phyloP scores from a whole-genome alignment of 768 basidiomycete genomes.

The Phanerochaete carnosa region DNA sequence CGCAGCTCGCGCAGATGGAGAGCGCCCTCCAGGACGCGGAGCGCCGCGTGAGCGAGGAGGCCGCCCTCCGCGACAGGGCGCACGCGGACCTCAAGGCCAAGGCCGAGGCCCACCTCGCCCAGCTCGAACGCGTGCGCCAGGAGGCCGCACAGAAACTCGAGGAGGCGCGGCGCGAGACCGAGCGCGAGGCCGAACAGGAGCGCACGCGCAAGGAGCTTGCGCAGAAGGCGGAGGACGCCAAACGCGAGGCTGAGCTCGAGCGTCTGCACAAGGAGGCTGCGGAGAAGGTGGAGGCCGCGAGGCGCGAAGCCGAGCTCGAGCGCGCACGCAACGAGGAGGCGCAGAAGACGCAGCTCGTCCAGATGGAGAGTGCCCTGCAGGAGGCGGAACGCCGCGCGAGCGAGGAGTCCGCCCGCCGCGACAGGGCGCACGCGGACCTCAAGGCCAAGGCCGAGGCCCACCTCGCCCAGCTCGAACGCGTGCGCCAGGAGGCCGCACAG shows the following conservation, averaged over 20 bases:
- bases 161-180: background rate
- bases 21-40: slow-evolving; percentile 1
- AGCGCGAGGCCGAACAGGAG: background rate
- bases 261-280: background rate
- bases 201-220: background rate
- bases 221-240: background rate
- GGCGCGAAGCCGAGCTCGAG: background rate
- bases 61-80: slow-evolving; percentile 23
- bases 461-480: slow-evolving; percentile 7
- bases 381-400: background rate
- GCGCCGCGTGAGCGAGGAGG: slow-evolving; percentile 29
- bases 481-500: slow-evolving; percentile 9
- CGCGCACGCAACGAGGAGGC: background rate
- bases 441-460: background rate
- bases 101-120: slow-evolving; percentile 1
- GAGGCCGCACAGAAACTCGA: slow-evolving; percentile 10
- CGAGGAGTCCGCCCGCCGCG: slow-evolving; percentile 28
- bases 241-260: background rate
- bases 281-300: background rate
- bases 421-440: slow-evolving; percentile 22
- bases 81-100: slow-evolving; percentile 3
- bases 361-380: slow-evolving; percentile 3
- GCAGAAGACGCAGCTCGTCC: slow-evolving; percentile 26
- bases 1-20: slow-evolving; percentile 25
- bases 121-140: slow-evolving; percentile 8